A percentile compares a stretch with the other conserved stretches of the same genome.
Evolutionary conservation across 2,329 filamentous ascomycete species (phyloP).

Genomic region (Graphilbum sp.): DNA sequence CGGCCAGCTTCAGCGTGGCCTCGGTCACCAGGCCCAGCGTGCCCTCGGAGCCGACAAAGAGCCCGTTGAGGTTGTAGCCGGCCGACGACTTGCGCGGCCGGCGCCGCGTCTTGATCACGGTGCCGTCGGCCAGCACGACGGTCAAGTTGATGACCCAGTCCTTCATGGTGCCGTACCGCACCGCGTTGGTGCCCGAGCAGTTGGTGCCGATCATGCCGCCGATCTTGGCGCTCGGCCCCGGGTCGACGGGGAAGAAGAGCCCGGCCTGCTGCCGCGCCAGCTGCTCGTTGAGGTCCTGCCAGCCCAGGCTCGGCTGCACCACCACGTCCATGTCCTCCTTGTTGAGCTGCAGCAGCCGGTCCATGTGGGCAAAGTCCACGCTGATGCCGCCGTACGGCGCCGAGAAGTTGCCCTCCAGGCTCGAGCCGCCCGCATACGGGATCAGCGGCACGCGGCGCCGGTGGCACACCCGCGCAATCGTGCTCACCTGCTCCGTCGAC

Average conservation of each 20-base stretch:
- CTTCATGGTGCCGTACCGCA: slow-evolving; percentile 73
- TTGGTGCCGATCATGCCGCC: slow-evolving; percentile 74
- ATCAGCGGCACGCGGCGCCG: slow-evolving; percentile 72
- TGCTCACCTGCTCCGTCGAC: slow-evolving; percentile 41
- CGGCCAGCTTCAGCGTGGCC: slow-evolving; percentile 63
- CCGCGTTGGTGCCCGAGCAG: slow-evolving; percentile 62
- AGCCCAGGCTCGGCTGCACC: slow-evolving; percentile 81
- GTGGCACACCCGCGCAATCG: slow-evolving; percentile 52
- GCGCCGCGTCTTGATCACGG: slow-evolving; percentile 60
- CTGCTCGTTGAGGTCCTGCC: slow-evolving; percentile 72
- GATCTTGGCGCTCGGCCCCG: slow-evolving; percentile 56
- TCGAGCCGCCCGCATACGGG: slow-evolving; percentile 73
- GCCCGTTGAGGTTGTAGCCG: slow-evolving; percentile 65
- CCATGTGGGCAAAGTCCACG: slow-evolving; percentile 81
- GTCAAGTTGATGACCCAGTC: slow-evolving; percentile 77
- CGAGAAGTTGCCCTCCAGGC: slow-evolving; percentile 79
- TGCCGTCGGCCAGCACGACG: slow-evolving; percentile 64
- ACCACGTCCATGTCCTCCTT: slow-evolving; percentile 85
- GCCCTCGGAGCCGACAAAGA: slow-evolving; percentile 71
- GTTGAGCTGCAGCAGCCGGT: slow-evolving; percentile 62
- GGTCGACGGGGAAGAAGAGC: slow-evolving; percentile 84
- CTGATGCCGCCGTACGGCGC: slow-evolving; percentile 76
- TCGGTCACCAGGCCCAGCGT: slow-evolving; percentile 71
- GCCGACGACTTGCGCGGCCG: slow-evolving; percentile 69
- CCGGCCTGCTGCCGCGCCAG: slow-evolving; percentile 52